Conservation (phyloP, 2,329 filamentous ascomycete species). For the Xylariaceae sp. region DNA sequence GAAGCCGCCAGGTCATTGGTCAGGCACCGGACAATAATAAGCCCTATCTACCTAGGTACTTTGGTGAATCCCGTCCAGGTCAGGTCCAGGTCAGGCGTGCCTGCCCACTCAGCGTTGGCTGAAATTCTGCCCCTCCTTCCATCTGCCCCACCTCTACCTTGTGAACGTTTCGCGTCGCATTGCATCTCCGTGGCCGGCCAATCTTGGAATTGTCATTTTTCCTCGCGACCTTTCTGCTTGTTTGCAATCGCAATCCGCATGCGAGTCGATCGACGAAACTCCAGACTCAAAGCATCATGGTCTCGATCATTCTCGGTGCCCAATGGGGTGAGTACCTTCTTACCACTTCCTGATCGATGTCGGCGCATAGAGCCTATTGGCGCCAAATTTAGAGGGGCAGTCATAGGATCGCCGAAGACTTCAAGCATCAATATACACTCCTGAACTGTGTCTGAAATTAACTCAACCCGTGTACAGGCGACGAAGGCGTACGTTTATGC, state of each 20-base stretch:
- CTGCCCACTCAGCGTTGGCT: no score
- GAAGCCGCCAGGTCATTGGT: no score
- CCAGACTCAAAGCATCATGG: constrained; percentile 4
- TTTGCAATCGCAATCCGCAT: background rate
- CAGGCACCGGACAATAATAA: no score
- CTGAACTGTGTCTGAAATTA: constrained; percentile 5
- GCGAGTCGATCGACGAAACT: background rate
- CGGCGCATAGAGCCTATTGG: background rate
- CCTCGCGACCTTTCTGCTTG: constrained; percentile 7
- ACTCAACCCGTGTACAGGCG: constrained; percentile 13
- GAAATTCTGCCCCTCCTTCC: constrained; percentile 5
- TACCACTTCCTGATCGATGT: background rate
- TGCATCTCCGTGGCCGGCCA: constrained; percentile 10
- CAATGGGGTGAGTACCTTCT: constrained; percentile 18
- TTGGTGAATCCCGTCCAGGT: no score
- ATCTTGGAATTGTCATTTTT: constrained; percentile 6
- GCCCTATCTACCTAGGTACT: no score
- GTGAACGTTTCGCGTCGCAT: constrained; percentile 5
- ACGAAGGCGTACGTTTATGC: constrained; percentile 17
- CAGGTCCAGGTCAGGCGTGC: no score
- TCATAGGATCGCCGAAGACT: background rate
- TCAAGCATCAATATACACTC: background rate
- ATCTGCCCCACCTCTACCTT: constrained; percentile 4
- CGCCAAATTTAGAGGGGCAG: background rate
- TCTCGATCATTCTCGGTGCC: constrained; percentile 16